Conservation (phyloP, 2,329 filamentous ascomycete species). For the Neonectria hederae region DNA sequence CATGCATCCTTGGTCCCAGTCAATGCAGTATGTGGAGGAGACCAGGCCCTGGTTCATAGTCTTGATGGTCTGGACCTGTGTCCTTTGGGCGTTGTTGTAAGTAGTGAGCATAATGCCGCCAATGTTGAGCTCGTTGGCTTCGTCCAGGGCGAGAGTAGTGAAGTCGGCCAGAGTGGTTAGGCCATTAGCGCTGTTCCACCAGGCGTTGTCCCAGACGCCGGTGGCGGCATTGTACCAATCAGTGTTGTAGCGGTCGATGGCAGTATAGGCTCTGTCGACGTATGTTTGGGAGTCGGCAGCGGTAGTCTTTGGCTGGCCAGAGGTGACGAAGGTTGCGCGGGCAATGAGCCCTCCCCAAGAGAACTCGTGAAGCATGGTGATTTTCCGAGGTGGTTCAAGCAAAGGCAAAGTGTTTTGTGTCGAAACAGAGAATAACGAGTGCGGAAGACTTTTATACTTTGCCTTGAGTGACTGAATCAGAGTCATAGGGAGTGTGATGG, state of each 20-base stretch:
- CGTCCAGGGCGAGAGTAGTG: conserved; percentile 46
- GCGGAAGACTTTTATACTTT: conserved; percentile 14
- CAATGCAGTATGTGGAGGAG: conserved; percentile 50
- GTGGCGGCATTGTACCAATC: conserved; percentile 67
- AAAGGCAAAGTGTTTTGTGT: not conserved
- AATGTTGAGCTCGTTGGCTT: conserved; percentile 51
- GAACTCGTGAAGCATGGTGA: conserved; percentile 37
- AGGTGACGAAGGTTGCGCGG: conserved; percentile 30
- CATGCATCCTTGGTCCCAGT: conserved; percentile 42
- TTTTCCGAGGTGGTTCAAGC: conserved; percentile 1
- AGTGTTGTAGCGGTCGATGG: conserved; percentile 59
- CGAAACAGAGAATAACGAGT: not conserved
- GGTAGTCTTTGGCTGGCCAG: conserved; percentile 30
- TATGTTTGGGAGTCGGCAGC: conserved; percentile 41
- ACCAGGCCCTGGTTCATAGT: conserved; percentile 50
- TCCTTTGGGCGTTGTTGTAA: conserved; percentile 55
- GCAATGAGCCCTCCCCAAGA: conserved; percentile 38
- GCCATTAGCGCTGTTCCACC: conserved; percentile 79
- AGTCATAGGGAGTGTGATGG: conserved; percentile 1
- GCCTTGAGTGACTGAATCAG: conserved; percentile 24
- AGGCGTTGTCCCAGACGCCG: conserved; percentile 72
- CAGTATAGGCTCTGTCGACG: conserved; percentile 44
- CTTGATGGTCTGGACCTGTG: conserved; percentile 51
- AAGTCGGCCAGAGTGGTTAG: conserved; percentile 71
- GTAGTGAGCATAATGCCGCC: conserved; percentile 56